Evolutionary conservation across 1,284 basidiomycete genomes (phyloP).

Genomic region (Rhodotorula sp.): DNA sequence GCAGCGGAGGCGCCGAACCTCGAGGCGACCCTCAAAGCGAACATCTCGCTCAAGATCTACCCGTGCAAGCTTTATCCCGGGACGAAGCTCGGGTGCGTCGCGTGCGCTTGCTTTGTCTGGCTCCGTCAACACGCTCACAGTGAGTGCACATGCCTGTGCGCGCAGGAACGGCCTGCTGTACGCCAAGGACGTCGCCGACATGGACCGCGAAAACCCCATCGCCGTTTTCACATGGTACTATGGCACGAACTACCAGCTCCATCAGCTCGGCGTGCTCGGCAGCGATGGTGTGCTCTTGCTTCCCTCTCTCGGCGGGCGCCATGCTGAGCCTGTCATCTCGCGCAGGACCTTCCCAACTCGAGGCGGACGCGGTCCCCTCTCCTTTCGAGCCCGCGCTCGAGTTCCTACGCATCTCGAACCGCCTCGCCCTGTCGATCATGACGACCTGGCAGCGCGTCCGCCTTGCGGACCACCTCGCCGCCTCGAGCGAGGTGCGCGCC

Average conservation of each 20-base stretch:
- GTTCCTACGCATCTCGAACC: conserved; percentile 9
- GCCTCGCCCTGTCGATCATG: conserved; percentile 9
- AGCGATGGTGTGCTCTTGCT: neutral
- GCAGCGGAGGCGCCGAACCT: neutral
- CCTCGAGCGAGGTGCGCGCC: neutral
- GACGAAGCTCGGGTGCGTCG: neutral
- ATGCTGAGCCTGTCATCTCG: too few species aligned
- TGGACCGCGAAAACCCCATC: neutral
- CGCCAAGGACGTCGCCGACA: neutral
- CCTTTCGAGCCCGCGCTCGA: neutral
- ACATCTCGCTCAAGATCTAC: conserved; percentile 6
- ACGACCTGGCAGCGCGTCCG: conserved; percentile 8
- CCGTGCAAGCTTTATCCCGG: neutral
- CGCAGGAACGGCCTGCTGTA: conserved; percentile 1
- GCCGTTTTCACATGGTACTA: neutral
- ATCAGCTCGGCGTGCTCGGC: neutral
- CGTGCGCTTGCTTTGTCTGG: neutral
- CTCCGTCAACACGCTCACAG: neutral
- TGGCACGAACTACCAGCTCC: neutral
- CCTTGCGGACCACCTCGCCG: conserved; percentile 6
- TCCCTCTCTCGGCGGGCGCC: too few species aligned
- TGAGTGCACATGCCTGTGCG: neutral
- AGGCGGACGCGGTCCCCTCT: too few species aligned
- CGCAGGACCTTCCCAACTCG: conserved; percentile 4
- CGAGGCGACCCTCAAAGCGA: neutral